phyloP scores from a whole-genome alignment of 305 asterid species.

The Fraxinus ornus region DNA sequence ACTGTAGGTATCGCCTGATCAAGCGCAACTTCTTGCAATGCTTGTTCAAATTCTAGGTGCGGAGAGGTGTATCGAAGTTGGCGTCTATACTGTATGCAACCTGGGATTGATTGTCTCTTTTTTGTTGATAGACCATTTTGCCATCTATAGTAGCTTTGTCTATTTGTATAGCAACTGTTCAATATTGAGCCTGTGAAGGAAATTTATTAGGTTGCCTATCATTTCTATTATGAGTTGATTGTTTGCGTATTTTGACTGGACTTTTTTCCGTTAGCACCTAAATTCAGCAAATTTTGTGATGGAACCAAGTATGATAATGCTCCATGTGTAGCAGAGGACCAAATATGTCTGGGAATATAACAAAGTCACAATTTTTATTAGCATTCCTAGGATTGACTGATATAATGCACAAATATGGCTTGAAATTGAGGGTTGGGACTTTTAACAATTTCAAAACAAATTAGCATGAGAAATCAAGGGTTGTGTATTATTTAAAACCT shows the following conservation, averaged over 20 bases:
- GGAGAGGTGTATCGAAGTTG: constrained; percentile 85
- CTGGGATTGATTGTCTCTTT: constrained; percentile 4
- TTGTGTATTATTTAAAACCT: not conserved
- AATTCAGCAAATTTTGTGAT: not conserved
- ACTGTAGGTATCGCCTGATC: constrained; percentile 85
- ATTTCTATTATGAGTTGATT: not conserved
- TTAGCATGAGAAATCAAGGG: not conserved
- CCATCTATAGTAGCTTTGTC: not conserved
- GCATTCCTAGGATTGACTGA: not conserved
- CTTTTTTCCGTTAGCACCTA: not conserved
- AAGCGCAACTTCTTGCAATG: constrained; percentile 92
- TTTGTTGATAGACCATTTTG: not conserved
- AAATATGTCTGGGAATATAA: not conserved
- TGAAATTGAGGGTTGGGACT: not conserved
- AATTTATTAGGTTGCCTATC: not conserved
- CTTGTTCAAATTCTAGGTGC: constrained; percentile 83
- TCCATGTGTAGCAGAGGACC: not conserved
- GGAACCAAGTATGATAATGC: not conserved
- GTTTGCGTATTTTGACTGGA: not conserved
- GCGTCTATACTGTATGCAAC: constrained; percentile 71
- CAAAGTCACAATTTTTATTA: not conserved
- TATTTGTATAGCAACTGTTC: not conserved
- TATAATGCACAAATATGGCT: not conserved
- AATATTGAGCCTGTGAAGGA: not conserved
- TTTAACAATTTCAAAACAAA: not conserved